A percentile compares a stretch with the other conserved stretches of the same genome.
phyloP scores from a whole-genome alignment of 148 eudicot species.

The Oxyria digyna region DNA sequence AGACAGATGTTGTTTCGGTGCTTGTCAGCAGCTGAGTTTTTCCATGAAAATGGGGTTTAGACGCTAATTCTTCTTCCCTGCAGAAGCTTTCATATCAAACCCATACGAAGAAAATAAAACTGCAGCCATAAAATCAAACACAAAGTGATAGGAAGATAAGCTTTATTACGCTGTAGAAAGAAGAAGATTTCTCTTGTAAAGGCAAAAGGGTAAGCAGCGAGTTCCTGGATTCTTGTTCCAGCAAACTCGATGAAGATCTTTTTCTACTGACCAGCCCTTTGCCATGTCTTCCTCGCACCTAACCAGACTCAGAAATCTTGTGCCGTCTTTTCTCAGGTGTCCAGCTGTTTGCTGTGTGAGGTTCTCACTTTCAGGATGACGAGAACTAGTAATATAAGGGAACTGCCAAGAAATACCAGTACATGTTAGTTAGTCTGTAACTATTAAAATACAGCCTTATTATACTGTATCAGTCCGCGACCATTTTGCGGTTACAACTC shows the following conservation, averaged over 20 bases:
- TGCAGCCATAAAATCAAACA: not conserved
- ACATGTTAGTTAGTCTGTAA: not conserved
- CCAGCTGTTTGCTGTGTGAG: slow-evolving; percentile 11
- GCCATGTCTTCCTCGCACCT: slow-evolving; percentile 47
- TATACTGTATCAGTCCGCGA: not conserved
- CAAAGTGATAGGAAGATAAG: not conserved
- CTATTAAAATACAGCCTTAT: not conserved
- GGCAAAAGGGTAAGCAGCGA: slow-evolving; percentile 37
- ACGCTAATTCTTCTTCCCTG: slow-evolving; percentile 45
- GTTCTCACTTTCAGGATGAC: slow-evolving; percentile 2
- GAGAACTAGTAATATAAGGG: slow-evolving; percentile 22
- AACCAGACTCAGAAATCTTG: slow-evolving; percentile 26
- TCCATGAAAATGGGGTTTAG: slow-evolving; percentile 23
- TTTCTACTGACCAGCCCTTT: slow-evolving; percentile 49
- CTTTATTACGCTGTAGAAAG: slow-evolving; percentile 37
- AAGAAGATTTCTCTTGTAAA: slow-evolving; percentile 38
- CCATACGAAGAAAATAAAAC: not conserved
- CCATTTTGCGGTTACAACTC: not conserved
- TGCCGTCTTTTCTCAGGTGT: not conserved
- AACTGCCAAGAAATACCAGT: slow-evolving; percentile 33
- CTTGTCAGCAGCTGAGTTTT: slow-evolving; percentile 41
- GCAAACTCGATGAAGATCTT: slow-evolving; percentile 56
- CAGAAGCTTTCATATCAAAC: not conserved
- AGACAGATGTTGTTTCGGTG: slow-evolving; percentile 18
- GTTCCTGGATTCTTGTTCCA: slow-evolving; percentile 41